Conservation (phyloP, 2,329 filamentous ascomycete genomes). For the Neopestalotiopsis sp. region DNA sequence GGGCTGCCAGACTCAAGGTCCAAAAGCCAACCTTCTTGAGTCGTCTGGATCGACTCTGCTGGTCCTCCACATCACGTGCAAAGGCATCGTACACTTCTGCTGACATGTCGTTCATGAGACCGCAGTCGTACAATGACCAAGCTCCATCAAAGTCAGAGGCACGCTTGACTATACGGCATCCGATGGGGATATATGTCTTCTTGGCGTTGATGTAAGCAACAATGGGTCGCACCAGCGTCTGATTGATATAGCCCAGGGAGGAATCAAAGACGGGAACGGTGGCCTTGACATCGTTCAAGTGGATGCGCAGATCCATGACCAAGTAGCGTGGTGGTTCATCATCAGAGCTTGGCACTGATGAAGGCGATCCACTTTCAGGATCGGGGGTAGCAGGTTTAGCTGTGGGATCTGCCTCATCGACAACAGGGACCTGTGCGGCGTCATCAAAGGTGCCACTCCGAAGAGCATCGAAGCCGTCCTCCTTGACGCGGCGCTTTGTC, state of each 20-base stretch:
- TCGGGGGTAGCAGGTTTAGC: slow-evolving; percentile 17
- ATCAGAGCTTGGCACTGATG: slow-evolving; percentile 20
- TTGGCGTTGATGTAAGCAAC: slow-evolving; percentile 98
- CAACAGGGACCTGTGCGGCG: slow-evolving; percentile 15
- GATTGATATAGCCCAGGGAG: slow-evolving; percentile 94
- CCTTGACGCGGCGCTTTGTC: slow-evolving; percentile 35
- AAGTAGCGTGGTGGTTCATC: slow-evolving; percentile 77
- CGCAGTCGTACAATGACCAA: slow-evolving; percentile 94
- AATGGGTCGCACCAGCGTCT: slow-evolving; percentile 91
- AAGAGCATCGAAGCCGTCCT: slow-evolving; percentile 29
- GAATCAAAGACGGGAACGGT: slow-evolving; percentile 91
- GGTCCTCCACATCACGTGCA: slow-evolving; percentile 86
- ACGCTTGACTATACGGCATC: slow-evolving; percentile 91
- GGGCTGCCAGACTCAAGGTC: slow-evolving; percentile 90
- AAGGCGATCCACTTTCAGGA: background rate
- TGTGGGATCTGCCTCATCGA: slow-evolving; percentile 23
- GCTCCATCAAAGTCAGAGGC: slow-evolving; percentile 90
- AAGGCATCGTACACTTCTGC: slow-evolving; percentile 96
- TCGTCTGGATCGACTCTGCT: slow-evolving; percentile 82
- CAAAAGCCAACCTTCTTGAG: slow-evolving; percentile 97
- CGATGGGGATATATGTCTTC: slow-evolving; percentile 93
- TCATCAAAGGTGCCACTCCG: slow-evolving; percentile 20
- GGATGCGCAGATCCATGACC: slow-evolving; percentile 92
- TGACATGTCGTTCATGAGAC: slow-evolving; percentile 90
- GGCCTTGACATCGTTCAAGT: slow-evolving; percentile 93